phyloP scores from a whole-genome alignment of 257 asterid species.

The Prunella vulgaris region DNA sequence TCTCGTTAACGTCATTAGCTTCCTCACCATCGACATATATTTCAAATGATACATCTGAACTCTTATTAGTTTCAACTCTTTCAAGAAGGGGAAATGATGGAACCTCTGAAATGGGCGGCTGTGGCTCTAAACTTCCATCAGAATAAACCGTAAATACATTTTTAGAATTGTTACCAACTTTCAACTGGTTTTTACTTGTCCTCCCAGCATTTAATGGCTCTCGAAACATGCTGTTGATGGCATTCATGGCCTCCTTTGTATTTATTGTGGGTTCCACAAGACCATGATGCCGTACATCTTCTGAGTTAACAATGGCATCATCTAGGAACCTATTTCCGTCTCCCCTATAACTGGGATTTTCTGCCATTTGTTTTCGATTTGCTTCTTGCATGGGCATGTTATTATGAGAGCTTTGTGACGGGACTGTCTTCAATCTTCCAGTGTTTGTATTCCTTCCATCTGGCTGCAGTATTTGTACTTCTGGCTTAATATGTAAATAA shows the following conservation, averaged over 20 bases:
- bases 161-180: constrained; percentile 28
- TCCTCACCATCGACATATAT: constrained; percentile 70
- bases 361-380: constrained; percentile 8
- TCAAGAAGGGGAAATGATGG: constrained; percentile 6
- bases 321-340: constrained; percentile 43
- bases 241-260: constrained; percentile 83
- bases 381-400: constrained; percentile 23
- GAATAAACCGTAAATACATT: constrained; percentile 36
- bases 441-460: constrained; percentile 32
- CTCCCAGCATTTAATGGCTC: constrained; percentile 58
- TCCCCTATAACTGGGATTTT: constrained; percentile 28
- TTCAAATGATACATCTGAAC: constrained; percentile 47
- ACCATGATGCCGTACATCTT: constrained; percentile 89
- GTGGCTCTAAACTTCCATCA: constrained; percentile 31
- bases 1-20: constrained; percentile 32
- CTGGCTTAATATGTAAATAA: constrained; percentile 44
- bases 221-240: constrained; percentile 73
- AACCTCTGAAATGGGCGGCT: neutral
- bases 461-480: constrained; percentile 44
- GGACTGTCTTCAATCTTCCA: constrained; percentile 23
- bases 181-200: constrained; percentile 33
- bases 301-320: constrained; percentile 56
- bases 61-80: constrained; percentile 31
- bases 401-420: constrained; percentile 23
- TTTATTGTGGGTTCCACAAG: constrained; percentile 86